A percentile compares a stretch with the other conserved stretches of the same genome.
Conservation (phyloP, 352 stramenopile genomes). For the Achlya hypogyna region DNA sequence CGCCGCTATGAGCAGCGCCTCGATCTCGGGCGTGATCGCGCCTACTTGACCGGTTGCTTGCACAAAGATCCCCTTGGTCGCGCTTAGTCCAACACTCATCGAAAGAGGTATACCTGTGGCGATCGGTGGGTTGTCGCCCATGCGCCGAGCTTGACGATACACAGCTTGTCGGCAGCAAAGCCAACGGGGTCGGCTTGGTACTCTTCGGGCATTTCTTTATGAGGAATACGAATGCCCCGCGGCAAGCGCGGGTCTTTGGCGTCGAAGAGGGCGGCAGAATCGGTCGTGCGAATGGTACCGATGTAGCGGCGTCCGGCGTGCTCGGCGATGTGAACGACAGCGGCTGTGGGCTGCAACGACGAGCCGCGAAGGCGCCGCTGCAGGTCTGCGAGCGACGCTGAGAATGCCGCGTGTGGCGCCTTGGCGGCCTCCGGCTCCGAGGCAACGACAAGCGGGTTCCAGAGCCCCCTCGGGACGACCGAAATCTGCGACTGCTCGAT, state of each 20-base stretch:
- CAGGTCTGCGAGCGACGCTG: slow-evolving; percentile 22
- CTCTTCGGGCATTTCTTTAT: slow-evolving; percentile 53
- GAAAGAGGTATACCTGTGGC: slow-evolving; percentile 34
- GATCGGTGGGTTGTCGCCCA: slow-evolving; percentile 37
- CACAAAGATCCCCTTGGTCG: slow-evolving; percentile 50
- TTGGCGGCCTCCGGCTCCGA: slow-evolving; percentile 18
- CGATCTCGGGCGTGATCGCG: slow-evolving; percentile 84
- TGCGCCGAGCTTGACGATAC: slow-evolving; percentile 54
- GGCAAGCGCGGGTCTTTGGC: slow-evolving; percentile 55
- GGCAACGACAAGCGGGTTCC: slow-evolving; percentile 11
- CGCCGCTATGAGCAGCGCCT: slow-evolving; percentile 86
- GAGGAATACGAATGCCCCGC: slow-evolving; percentile 57
- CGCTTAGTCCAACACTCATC: not conserved
- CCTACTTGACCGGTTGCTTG: slow-evolving; percentile 68
- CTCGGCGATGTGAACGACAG: slow-evolving; percentile 55
- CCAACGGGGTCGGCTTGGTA: slow-evolving; percentile 44
- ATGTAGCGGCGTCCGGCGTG: slow-evolving; percentile 53
- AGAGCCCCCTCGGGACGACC: not conserved
- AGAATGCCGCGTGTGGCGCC: slow-evolving; percentile 25
- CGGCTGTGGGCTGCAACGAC: slow-evolving; percentile 41
- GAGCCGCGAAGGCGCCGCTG: slow-evolving; percentile 28
- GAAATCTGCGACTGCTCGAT: not conserved
- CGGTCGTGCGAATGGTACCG: slow-evolving; percentile 38
- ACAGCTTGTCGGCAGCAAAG: slow-evolving; percentile 67
- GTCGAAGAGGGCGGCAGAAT: slow-evolving; percentile 66